These are phyloP conservation scores for Eucalyptus shirleyi DNA, from an alignment of 345 rosid genomes.

Conservation along the genomic window DNA sequence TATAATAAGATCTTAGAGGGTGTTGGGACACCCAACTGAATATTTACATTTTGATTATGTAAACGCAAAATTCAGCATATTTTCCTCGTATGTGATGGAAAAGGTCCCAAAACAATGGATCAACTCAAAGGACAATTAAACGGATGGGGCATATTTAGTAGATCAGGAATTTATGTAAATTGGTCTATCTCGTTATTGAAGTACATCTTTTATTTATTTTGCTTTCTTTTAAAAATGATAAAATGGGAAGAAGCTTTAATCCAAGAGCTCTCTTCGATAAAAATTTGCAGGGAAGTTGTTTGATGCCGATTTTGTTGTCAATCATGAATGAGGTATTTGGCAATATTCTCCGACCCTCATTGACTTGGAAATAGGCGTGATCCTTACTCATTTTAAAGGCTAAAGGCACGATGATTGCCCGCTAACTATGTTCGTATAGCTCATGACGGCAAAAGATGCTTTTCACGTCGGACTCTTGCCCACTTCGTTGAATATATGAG, in stretches of 20 bases:
- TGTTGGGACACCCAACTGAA: neutral
- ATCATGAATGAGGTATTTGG: too few species aligned
- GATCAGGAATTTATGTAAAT: too few species aligned
- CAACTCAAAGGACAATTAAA: neutral
- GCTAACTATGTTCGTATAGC: neutral
- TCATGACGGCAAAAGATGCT: too few species aligned
- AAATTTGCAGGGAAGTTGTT: too few species aligned
- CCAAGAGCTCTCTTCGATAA: neutral
- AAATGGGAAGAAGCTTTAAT: neutral
- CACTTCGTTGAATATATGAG: neutral
- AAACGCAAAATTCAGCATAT: neutral
- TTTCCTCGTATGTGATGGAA: neutral
- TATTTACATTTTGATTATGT: neutral
- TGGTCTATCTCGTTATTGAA: too few species aligned
- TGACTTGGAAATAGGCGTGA: neutral
- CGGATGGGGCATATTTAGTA: rapidly evolving
- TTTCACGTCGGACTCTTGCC: neutral
- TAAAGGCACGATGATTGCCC: neutral
- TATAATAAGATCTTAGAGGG: neutral
- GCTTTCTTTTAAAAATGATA: neutral
- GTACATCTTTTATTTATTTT: neutral
- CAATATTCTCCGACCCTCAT: too few species aligned
- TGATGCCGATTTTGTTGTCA: too few species aligned
- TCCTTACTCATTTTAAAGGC: neutral
- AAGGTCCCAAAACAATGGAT: neutral